phyloP scores from a whole-genome alignment of 192 early-diverging fungal species.

The Pilobolus umbonatus region DNA sequence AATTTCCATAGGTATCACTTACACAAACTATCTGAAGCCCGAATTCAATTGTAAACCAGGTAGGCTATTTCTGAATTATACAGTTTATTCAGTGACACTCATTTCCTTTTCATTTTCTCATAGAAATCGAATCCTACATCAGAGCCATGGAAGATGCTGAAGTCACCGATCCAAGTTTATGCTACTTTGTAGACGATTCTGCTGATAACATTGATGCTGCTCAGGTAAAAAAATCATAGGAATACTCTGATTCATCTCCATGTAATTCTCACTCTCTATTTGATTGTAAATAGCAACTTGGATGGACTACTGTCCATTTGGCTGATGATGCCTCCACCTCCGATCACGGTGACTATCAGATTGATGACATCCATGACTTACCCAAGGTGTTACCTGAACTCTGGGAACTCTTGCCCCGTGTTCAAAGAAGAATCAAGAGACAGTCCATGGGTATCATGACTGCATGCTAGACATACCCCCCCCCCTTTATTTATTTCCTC shows the following conservation, averaged over 20 bases:
- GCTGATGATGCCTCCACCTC: constrained; percentile 38
- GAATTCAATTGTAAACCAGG: constrained; percentile 73
- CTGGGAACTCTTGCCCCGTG: constrained; percentile 30
- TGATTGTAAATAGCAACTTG: constrained; percentile 26
- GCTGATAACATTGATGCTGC: constrained; percentile 62
- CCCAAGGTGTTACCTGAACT: constrained; percentile 56
- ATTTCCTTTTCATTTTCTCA: not conserved
- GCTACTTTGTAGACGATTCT: constrained; percentile 78
- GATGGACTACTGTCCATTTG: constrained; percentile 47
- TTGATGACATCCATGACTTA: constrained; percentile 55
- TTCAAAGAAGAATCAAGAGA: not conserved
- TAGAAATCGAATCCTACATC: constrained; percentile 40
- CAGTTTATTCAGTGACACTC: not conserved
- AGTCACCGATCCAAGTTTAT: constrained; percentile 45
- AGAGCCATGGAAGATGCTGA: constrained; percentile 67
- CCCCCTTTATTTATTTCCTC: too few relatives aligned
- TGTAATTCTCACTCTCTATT: not conserved
- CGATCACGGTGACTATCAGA: constrained; percentile 53
- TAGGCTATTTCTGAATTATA: not conserved
- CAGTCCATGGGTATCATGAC: not conserved
- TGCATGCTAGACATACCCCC: too few relatives aligned
- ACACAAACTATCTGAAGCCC: constrained; percentile 63
- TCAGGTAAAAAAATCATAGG: constrained; percentile 30
- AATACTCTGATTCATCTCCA: not conserved
- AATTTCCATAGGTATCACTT: constrained; percentile 72